Conservation (phyloP, 345 rosid genomes). For the Ceriops zippeliana region DNA sequence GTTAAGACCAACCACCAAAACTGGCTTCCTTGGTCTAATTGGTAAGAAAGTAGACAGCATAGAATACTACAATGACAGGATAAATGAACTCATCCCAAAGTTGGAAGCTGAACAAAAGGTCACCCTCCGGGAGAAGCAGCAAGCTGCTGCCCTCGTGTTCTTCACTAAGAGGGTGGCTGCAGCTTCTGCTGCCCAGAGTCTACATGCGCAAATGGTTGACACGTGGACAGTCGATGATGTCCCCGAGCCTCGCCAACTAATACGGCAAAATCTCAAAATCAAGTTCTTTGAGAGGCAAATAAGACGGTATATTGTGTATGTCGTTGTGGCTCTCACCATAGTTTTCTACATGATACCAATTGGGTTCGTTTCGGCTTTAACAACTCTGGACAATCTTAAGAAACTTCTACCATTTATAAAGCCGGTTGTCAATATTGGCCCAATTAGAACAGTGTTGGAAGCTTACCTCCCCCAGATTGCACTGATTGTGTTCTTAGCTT, state of each 20-base stretch:
- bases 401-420: constrained; percentile 65
- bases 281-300: constrained; percentile 49
- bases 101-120: constrained; percentile 69
- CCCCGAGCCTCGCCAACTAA: constrained; percentile 62
- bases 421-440: constrained; percentile 39
- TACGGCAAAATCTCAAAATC: constrained; percentile 67
- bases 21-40: constrained; percentile 60
- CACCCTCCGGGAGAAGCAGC: constrained; percentile 76
- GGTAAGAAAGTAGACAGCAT: constrained; percentile 75
- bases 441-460: constrained; percentile 58
- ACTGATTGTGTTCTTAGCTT: constrained; percentile 61
- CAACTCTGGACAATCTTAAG: constrained; percentile 67
- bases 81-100: constrained; percentile 46
- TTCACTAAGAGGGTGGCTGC: constrained; percentile 65
- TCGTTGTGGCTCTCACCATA: constrained; percentile 63
- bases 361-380: constrained; percentile 60
- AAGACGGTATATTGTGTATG: constrained; percentile 50
- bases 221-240: constrained; percentile 68
- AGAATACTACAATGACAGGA: constrained; percentile 58
- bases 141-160: constrained; percentile 64
- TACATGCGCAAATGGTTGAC: constrained; percentile 68
- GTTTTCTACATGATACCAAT: constrained; percentile 83
- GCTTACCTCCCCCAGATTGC: constrained; percentile 93
- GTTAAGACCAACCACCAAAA: constrained; percentile 55
- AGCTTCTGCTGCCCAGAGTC: constrained; percentile 68